Percentiles rank a stretch among this genome's conserved stretches.
These are phyloP conservation scores for Nitzschia sp. DNA, from an alignment of 108 stramenopile species.

Conservation along the genomic window DNA sequence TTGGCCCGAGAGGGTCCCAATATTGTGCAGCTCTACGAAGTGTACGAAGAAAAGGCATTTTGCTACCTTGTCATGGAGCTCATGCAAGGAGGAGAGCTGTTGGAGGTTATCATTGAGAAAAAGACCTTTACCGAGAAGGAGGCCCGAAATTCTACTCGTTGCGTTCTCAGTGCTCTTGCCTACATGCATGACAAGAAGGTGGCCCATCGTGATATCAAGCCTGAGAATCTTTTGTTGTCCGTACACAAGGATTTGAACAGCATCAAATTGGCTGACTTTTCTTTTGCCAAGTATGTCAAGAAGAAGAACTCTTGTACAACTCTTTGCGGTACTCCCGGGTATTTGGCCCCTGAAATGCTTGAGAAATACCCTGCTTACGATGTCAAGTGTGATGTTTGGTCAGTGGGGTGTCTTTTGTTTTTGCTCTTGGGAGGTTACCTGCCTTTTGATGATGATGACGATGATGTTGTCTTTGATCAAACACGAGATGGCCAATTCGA, in stretches of 20 bases:
- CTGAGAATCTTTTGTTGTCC: constrained; percentile 65
- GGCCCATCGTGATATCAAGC: constrained; percentile 94
- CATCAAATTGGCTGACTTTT: constrained; percentile 98
- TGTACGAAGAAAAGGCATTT: constrained; percentile 57
- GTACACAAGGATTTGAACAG: constrained; percentile 71
- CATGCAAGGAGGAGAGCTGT: constrained; percentile 88
- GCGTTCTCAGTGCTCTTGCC: constrained; percentile 70
- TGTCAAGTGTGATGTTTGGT: constrained; percentile 93
- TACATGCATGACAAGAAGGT: constrained; percentile 81
- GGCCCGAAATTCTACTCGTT: constrained; percentile 53
- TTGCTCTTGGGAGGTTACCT: constrained; percentile 89
- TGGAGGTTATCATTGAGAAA: constrained; percentile 88
- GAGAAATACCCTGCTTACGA: constrained; percentile 79
- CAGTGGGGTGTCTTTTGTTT: constrained; percentile 88
- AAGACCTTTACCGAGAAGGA: constrained; percentile 72
- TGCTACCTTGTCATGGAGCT: constrained; percentile 83
- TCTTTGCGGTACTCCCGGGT: constrained; percentile 93
- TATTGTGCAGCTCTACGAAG: constrained; percentile 81
- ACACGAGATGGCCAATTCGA: constrained; percentile 42
- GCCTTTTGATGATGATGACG: constrained; percentile 76
- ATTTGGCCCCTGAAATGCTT: constrained; percentile 94
- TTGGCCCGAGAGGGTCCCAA: constrained; percentile 64
- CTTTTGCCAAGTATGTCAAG: constrained; percentile 80
- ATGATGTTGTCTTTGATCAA: constrained; percentile 46
- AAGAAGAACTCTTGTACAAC: constrained; percentile 71